A percentile compares a stretch with the other conserved stretches of the same genome.
Conservation (phyloP, 176 grass and related monocot species). For the Triticum timopheevii region DNA sequence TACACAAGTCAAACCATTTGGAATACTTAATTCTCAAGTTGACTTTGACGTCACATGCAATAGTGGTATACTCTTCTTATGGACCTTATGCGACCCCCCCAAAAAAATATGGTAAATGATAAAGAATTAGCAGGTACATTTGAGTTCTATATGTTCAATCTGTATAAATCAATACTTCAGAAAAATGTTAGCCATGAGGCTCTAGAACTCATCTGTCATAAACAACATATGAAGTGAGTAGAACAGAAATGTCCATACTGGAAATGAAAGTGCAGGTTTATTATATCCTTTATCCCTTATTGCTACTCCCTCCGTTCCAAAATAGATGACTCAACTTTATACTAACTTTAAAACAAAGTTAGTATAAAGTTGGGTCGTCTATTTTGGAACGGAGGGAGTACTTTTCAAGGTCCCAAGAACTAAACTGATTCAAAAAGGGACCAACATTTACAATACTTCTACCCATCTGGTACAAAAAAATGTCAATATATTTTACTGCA, state of each 20-base stretch:
- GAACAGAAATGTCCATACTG: background rate
- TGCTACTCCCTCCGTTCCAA: background rate
- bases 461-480: conserved; percentile 4
- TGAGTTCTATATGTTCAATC: background rate
- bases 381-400: too few relatives aligned
- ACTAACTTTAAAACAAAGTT: too few relatives aligned
- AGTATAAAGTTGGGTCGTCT: too few relatives aligned
- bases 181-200: background rate
- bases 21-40: conserved; percentile 5
- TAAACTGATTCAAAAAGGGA: background rate
- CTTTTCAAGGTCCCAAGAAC: background rate
- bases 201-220: background rate
- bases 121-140: background rate
- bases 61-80: background rate
- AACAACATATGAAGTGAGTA: background rate
- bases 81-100: background rate
- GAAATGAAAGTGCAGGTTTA: background rate
- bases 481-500: background rate
- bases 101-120: background rate
- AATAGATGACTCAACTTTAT: too few relatives aligned
- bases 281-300: background rate
- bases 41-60: background rate
- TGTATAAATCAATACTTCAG: conserved; percentile 5
- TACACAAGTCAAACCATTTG: conserved; percentile 3
- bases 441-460: background rate